Percentiles rank a stretch among this genome's conserved stretches.
Conservation (phyloP, 2,329 filamentous ascomycete species). For the Geosmithia flava region DNA sequence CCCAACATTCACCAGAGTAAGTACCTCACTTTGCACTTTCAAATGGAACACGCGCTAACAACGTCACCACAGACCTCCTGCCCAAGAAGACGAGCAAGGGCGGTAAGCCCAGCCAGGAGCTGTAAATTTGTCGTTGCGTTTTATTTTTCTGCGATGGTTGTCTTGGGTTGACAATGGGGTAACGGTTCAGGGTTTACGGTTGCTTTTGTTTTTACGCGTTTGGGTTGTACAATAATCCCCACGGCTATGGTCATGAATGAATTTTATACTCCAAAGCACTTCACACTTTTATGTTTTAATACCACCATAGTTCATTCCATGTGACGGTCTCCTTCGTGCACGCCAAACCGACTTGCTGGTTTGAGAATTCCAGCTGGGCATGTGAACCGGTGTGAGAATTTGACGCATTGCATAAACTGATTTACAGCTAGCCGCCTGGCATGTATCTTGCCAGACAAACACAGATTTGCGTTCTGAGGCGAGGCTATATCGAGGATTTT, state of each 20-base stretch:
- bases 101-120: slow-evolving; percentile 88
- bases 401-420: too few relatives aligned
- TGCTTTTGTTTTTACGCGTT: slow-evolving; percentile 40
- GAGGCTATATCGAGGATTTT: too few relatives aligned
- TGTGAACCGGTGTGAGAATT: too few relatives aligned
- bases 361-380: too few relatives aligned
- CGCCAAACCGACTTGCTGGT: too few relatives aligned
- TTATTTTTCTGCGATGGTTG: slow-evolving; percentile 45
- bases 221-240: slow-evolving; percentile 65
- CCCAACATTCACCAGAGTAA: slow-evolving; percentile 96
- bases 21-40: slow-evolving; percentile 21
- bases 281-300: neutral
- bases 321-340: too few relatives aligned
- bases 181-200: slow-evolving; percentile 63
- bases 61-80: slow-evolving; percentile 62
- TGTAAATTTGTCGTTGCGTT: slow-evolving; percentile 50
- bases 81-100: slow-evolving; percentile 99
- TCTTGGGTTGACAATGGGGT: slow-evolving; percentile 68
- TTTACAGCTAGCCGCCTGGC: too few relatives aligned
- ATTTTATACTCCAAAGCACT: slow-evolving; percentile 12
- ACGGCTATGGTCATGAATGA: slow-evolving; percentile 55
- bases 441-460: too few relatives aligned
- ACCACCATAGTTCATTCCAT: neutral
- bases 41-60: slow-evolving; percentile 14
- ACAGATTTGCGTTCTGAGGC: too few relatives aligned